These are phyloP conservation scores for Gloeostereum incarnatum DNA, from an alignment of 768 basidiomycete species.

Conservation along the genomic window DNA sequence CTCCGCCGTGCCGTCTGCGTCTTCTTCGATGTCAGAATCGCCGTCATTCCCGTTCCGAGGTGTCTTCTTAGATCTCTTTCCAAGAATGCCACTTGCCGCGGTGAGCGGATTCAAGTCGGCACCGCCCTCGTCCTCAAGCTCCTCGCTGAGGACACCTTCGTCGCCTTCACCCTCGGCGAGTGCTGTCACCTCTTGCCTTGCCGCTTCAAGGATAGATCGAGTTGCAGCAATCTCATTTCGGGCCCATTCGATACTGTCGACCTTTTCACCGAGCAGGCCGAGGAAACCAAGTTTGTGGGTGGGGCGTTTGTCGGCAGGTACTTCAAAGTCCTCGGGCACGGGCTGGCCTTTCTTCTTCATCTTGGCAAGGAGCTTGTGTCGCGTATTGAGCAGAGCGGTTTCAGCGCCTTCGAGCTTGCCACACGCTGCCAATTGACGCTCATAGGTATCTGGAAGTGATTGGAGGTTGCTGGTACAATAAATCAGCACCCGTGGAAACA, in stretches of 20 bases:
- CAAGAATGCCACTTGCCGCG: too few relatives aligned
- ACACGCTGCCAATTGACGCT: conserved; percentile 64
- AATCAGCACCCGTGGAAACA: neutral
- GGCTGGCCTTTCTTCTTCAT: conserved; percentile 32
- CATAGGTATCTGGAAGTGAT: conserved; percentile 76
- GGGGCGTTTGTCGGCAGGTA: conserved; percentile 69
- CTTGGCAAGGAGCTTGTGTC: conserved; percentile 58
- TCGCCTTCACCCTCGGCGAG: conserved; percentile 9
- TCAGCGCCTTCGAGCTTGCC: conserved; percentile 83
- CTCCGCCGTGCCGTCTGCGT: too few relatives aligned
- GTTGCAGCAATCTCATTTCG: conserved; percentile 60
- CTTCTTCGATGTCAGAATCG: conserved; percentile 3
- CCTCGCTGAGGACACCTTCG: conserved; percentile 5
- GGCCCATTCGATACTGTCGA: conserved; percentile 91
- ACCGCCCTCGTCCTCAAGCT: neutral
- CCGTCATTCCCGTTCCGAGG: neutral
- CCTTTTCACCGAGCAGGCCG: conserved; percentile 70
- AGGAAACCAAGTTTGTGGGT: conserved; percentile 62
- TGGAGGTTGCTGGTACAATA: conserved; percentile 55
- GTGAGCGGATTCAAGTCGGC: too few relatives aligned
- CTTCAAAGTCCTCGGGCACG: conserved; percentile 15
- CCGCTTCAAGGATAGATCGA: conserved; percentile 41
- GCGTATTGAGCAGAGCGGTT: conserved; percentile 65
- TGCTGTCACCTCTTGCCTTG: conserved; percentile 18
- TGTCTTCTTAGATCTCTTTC: neutral